Percentiles rank a stretch among this genome's conserved stretches.
Conservation (phyloP, 768 basidiomycete genomes). For the Heimioporus sp. region DNA sequence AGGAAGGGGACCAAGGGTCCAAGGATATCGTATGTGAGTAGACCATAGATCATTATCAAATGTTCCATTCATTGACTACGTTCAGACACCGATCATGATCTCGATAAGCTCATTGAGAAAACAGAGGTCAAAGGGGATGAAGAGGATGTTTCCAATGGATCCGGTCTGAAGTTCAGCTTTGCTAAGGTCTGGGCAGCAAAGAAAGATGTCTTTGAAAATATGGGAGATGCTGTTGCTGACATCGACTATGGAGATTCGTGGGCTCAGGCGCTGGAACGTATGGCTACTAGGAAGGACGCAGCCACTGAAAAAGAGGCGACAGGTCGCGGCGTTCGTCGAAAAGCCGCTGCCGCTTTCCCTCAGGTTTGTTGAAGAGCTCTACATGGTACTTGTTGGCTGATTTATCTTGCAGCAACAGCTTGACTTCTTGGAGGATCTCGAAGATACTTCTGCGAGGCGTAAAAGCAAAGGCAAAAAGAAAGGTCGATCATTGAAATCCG, state of each 20-base stretch:
- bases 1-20: slow-evolving; percentile 50
- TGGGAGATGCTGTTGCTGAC: slow-evolving; percentile 49
- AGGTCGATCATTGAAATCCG: slow-evolving; percentile 27
- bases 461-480: slow-evolving; percentile 38
- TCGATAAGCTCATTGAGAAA: slow-evolving; percentile 84
- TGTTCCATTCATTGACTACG: background rate
- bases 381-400: background rate
- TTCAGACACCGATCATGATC: slow-evolving; percentile 74
- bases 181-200: slow-evolving; percentile 91
- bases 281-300: slow-evolving; percentile 41
- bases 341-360: slow-evolving; percentile 54
- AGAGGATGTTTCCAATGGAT: slow-evolving; percentile 45
- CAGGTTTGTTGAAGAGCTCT: slow-evolving; percentile 22
- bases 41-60: background rate
- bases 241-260: slow-evolving; percentile 73
- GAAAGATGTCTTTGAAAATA: slow-evolving; percentile 66
- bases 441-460: slow-evolving; percentile 37
- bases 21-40: slow-evolving; percentile 70
- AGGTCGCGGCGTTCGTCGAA: slow-evolving; percentile 74
- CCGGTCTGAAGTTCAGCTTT: slow-evolving; percentile 72
- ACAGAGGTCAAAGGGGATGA: slow-evolving; percentile 73
- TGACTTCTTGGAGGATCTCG: slow-evolving; percentile 31
- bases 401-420: slow-evolving; percentile 25
- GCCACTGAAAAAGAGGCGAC: slow-evolving; percentile 50
- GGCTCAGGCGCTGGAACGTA: slow-evolving; percentile 62